Evolutionary conservation across 805 yeast species (phyloP).

Genomic region (Ogataea nonfermentans): DNA sequence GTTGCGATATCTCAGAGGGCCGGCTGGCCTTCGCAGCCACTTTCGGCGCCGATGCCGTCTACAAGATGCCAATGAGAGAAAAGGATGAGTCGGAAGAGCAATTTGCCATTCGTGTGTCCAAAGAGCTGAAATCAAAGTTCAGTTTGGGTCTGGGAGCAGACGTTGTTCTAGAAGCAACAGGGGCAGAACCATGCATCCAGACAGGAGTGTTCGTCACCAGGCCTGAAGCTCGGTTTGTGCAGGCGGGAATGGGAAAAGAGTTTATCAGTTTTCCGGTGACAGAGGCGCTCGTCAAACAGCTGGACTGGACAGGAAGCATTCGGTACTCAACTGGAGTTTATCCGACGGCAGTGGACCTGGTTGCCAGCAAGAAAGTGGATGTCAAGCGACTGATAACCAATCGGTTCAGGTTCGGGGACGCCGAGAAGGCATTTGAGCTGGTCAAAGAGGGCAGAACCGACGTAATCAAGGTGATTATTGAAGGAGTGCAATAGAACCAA

Average conservation of each 20-base stretch:
- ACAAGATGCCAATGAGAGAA: constrained; percentile 41
- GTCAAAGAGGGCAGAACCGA: constrained; percentile 54
- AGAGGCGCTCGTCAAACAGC: constrained; percentile 63
- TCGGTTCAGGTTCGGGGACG: constrained; percentile 66
- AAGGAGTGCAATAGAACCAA: constrained; percentile 66
- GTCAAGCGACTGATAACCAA: constrained; percentile 73
- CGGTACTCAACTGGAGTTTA: constrained; percentile 80
- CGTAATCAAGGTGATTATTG: constrained; percentile 77
- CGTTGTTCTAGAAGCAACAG: constrained; percentile 78
- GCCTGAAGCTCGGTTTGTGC: constrained; percentile 73
- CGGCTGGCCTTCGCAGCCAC: constrained; percentile 66
- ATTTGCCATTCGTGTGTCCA: constrained; percentile 35
- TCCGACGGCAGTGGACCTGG: constrained; percentile 63
- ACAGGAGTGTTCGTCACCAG: constrained; percentile 60
- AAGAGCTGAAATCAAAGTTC: constrained; percentile 32
- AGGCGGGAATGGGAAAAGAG: constrained; percentile 81
- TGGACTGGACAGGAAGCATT: constrained; percentile 70
- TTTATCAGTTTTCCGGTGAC: constrained; percentile 69
- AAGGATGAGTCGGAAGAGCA: constrained; percentile 44
- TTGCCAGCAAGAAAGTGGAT: constrained; percentile 60
- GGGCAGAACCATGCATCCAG: constrained; percentile 73
- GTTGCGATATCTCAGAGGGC: constrained; percentile 66
- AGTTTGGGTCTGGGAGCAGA: constrained; percentile 34
- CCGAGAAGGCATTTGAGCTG: constrained; percentile 70
- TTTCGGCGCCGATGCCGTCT: constrained; percentile 61